A percentile compares a stretch with the other conserved stretches of the same genome.
Evolutionary conservation across 345 rosid species (phyloP).

Genomic region (Brassica juncea): DNA sequence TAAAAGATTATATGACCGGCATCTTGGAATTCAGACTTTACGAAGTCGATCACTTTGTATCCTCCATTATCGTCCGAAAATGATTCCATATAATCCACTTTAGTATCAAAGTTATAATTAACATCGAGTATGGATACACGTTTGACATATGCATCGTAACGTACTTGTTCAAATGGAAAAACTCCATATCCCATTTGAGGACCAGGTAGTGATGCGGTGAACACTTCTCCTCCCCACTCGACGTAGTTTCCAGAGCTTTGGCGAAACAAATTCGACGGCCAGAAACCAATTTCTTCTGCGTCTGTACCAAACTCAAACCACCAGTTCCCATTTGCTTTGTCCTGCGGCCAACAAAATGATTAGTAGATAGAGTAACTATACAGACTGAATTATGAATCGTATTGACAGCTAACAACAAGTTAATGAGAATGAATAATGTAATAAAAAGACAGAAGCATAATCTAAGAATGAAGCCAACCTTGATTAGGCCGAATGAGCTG

Average conservation of each 20-base stretch:
- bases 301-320: background rate
- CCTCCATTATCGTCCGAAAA: background rate
- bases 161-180: background rate
- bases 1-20: slow-evolving; percentile 13
- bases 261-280: slow-evolving; percentile 5
- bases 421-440: background rate
- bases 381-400: background rate
- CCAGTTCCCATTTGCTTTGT: slow-evolving; percentile 22
- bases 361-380: background rate
- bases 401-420: background rate
- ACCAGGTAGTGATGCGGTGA: slow-evolving; percentile 2
- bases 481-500: slow-evolving; percentile 5
- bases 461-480: slow-evolving; percentile 1
- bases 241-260: background rate
- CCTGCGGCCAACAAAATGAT: background rate
- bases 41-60: background rate
- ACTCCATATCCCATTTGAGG: slow-evolving; percentile 28
- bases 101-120: background rate
- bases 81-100: background rate
- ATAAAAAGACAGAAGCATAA: background rate
- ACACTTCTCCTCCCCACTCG: slow-evolving; percentile 37
- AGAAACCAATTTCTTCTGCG: background rate
- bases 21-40: background rate
- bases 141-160: slow-evolving; percentile 13
- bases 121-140: slow-evolving; percentile 10